Evolutionary conservation across 2,329 filamentous ascomycete species (phyloP), one percentile per base, ranked within the genome.

Genomic region (Ophiostoma angusticollis): DNA sequence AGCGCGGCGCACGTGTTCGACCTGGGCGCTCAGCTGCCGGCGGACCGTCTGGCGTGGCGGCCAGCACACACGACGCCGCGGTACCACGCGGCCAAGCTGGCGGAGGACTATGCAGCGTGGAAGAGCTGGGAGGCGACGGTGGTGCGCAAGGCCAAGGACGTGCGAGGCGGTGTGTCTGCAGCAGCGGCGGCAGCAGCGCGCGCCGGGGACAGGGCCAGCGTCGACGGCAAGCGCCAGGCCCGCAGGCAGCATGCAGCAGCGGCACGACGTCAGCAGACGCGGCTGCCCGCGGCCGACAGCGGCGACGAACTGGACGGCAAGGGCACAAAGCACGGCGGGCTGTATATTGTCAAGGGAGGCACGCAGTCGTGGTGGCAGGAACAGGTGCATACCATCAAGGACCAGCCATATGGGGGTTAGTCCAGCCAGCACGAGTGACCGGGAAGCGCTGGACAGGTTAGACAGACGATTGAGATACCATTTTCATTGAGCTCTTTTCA

Each of bases 81-180:
- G 52, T 84, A 77, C 58, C 73, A 78, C 44, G 74, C 76, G 9
- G 77, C 76, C 14, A 69, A 65, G 54, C 71, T 78, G 54, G 67
- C 64, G 41, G 79, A 84, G 56, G 71, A 81, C 46, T 80, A 72
- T 50, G 75, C 69, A 18, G 61, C 66, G 1, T 79, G 74, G 75
- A 65, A 63, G 49, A 58, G 60, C 43, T 79, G 75, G 75, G 64
- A 69, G 49, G 60, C 64, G 18, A 62, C 64, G 6, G 67, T 78
- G 24, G 51, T 71, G 9, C 62, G 64, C 51, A 78, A 76, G 60
- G 65, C 64, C 3, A 54, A 55, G 37, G 57, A 62, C 6, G 53
- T 72, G 37, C 40, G 50, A 40, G 47, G 27, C 44, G 47, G 23
- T 17, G 47, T 38, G 40, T 39, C 43, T 31, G 31, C 47, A 23